Evolutionary conservation across 2,329 filamentous ascomycete species (phyloP), one percentile per base, ranked within the genome.

Genomic region (Juglanconis juglandina): DNA sequence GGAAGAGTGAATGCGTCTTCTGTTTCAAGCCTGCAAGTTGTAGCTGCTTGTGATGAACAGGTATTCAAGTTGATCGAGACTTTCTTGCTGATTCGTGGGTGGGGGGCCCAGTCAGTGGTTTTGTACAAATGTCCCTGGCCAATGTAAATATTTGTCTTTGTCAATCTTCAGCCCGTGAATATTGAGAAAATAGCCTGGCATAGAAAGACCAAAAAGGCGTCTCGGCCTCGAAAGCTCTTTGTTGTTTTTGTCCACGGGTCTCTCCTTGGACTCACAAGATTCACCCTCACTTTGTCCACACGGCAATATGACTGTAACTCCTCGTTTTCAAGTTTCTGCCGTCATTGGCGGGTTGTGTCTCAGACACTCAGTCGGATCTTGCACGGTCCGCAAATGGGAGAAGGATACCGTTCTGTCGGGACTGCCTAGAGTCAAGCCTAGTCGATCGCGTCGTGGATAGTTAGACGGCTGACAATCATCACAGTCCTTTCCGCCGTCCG

Each of bases 181-280:
- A 44, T 30, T 34, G 14, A 51, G 30, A 58, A 51, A 51, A 58
- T 52, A 51, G 55, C 11, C n/a, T 48, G 48, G 47, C 5, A 32
- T 47, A 44, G 47, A 58, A 58, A 58, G 55, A 35, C 37, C 30
- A 58, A 48, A 51, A 58, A 51, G 55, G 39, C n/a, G 55, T 46
- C 55, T 58, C 37, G 55, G 47, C 35, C n/a, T 51, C 48, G 32
- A 51, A 46, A 34, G 30, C 44, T 58, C 55, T 58, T 58, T 58
- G 55, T 58, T n/a, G 10, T 30, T 51, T 51, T 58, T 51, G 47
- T 51, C 39, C 47, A 46, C 55, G 47, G 48, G 55, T 58, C 48
- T 58, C 55, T 58, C 48, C 46, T 52, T 58, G 37, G 55, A 48
- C 37, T 57, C 54, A 50, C 8, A 6, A 39, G 35, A 32, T 0